A percentile compares a stretch with the other conserved stretches of the same genome.
phyloP scores from a whole-genome alignment of 2,329 filamentous ascomycete species.

The Fusarium tricinctum region DNA sequence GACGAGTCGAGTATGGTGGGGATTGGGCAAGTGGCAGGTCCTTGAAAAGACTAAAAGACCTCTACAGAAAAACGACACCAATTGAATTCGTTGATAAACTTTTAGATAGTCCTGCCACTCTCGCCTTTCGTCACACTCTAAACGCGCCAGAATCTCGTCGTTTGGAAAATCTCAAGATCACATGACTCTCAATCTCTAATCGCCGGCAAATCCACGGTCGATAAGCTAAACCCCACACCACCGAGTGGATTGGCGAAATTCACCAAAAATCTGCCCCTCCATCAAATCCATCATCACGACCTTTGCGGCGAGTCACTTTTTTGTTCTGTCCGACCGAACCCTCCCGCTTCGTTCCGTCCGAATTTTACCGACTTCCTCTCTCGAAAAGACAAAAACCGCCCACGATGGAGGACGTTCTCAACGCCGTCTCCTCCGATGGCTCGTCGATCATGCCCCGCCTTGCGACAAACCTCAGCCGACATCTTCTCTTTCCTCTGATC shows the following conservation, averaged over 20 bases:
- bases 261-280: slow-evolving; percentile 60
- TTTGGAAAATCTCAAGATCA: slow-evolving; percentile 55
- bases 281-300: slow-evolving; percentile 49
- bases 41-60: neutral
- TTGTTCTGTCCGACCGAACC: slow-evolving; percentile 26
- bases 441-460: slow-evolving; percentile 90
- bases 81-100: slow-evolving; percentile 26
- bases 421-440: slow-evolving; percentile 73
- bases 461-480: slow-evolving; percentile 92
- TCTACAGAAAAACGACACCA: slow-evolving; percentile 10
- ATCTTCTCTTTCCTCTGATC: slow-evolving; percentile 95
- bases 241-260: slow-evolving; percentile 58
- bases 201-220: slow-evolving; percentile 54
- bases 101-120: slow-evolving; percentile 25
- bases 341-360: slow-evolving; percentile 26
- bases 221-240: slow-evolving; percentile 54
- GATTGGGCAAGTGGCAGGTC: neutral
- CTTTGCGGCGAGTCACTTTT: slow-evolving; percentile 51
- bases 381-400: slow-evolving; percentile 33
- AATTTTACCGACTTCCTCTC: slow-evolving; percentile 21
- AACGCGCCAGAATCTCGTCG: slow-evolving; percentile 39
- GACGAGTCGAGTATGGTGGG: neutral
- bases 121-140: slow-evolving; percentile 30
- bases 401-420: slow-evolving; percentile 60
- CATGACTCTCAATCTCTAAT: slow-evolving; percentile 53